Evolutionary conservation across 495 filamentous ascomycete species (phyloP), one percentile per base, ranked within the genome.

Genomic region (Staphylotrichum longicolle): DNA sequence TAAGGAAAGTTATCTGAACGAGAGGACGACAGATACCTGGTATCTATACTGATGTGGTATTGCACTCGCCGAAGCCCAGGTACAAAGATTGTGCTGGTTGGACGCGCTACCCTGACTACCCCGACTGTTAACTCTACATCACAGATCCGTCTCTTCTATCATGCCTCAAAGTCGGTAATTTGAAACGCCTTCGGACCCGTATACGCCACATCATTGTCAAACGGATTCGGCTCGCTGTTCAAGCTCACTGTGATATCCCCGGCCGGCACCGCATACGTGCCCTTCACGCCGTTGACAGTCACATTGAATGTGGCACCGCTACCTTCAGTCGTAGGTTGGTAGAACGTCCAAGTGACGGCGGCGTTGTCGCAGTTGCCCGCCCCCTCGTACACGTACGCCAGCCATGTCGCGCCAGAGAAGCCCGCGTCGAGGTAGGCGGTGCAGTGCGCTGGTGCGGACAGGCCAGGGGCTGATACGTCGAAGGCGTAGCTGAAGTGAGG

Each of bases 351-450:
- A 33, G 11, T 51, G 8, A 51, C 33, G 48, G 32, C 48, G 3
- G 3, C 32, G 32, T 51, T 35, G 32, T 51, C 27, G 48, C 48
- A 51, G 3, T 51, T 51, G 32, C 48, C 48, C 3, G 48, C 48
- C 32, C 48, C 48, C 48, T 51, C 48, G 30, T 51, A 51, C 32
- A 51, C 48, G 11, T n/a, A 6, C 15, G 48, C 48, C 32, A 51
- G 48, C 48, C 48, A 51, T 3, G 48, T 51, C 11, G 48, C 48
- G 48, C 48, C 48, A 0, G 48, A 51, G 48, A 51, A 51, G 48
- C 48, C 48, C 32, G 48, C 11, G 48, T 51, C 48, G 11, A 51
- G 48, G 48, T 35, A 51, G 0, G 48, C 48, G 1, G 0, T 34
- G 48, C 48, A 51, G 48, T 51, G 48, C 32, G 27, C 32, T 9